A percentile compares a stretch with the other conserved stretches of the same genome.
Conservation (phyloP, 2,329 filamentous ascomycete species). For the Trichoderma atrobrunneum region DNA sequence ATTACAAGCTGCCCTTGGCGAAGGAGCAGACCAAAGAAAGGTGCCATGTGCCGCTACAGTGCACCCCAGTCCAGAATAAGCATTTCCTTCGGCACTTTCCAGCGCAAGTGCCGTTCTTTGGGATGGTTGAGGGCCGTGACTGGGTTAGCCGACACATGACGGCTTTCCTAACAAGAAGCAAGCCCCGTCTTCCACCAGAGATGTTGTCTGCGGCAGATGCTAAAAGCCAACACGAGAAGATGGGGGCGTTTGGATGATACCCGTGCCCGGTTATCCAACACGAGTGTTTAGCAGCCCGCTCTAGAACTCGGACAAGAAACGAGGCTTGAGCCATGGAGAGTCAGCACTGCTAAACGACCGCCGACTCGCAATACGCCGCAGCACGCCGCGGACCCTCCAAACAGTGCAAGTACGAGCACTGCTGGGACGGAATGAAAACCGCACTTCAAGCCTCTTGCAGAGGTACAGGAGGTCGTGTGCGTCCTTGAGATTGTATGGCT, state of each 20-base stretch:
- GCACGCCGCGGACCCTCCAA: neutral
- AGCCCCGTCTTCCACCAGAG: neutral
- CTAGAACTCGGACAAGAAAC: neutral
- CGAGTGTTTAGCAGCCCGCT: neutral
- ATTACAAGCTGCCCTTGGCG: neutral
- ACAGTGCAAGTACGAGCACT: neutral
- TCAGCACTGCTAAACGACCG: neutral
- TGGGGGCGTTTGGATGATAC: neutral
- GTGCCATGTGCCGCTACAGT: neutral
- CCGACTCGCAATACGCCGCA: neutral
- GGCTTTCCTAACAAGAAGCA: neutral
- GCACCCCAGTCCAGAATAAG: constrained; percentile 1
- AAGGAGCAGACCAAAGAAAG: neutral
- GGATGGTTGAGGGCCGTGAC: neutral
- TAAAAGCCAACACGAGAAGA: neutral
- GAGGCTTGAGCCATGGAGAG: neutral
- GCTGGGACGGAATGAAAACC: constrained; percentile 2
- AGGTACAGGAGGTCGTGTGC: neutral
- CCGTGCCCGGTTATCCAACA: neutral
- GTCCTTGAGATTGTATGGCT: neutral
- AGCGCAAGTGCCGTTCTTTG: constrained; percentile 12
- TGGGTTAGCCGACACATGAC: neutral
- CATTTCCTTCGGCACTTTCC: constrained; percentile 14
- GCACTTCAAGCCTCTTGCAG: neutral
- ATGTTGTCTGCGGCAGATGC: neutral